Conservation (phyloP, 441 rosid species). For the Eutrema salsugineum region DNA sequence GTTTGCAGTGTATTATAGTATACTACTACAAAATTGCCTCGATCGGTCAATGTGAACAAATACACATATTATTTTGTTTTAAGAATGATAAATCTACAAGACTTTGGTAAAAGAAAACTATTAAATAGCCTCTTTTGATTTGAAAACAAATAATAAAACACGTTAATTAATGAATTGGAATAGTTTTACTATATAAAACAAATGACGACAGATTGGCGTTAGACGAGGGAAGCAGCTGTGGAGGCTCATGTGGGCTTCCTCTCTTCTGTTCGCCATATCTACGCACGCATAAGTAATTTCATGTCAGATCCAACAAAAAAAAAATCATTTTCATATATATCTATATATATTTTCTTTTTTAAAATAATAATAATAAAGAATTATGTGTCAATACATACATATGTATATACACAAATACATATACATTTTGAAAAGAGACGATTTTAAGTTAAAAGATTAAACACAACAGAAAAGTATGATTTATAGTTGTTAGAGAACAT, state of each 20-base stretch:
- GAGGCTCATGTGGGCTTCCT: constrained; percentile 43
- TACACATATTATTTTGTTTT: background rate
- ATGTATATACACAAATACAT: too few species aligned
- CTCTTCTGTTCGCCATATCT: constrained; percentile 26
- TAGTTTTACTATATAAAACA: background rate
- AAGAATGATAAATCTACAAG: background rate
- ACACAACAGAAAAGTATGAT: too few species aligned
- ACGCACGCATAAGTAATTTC: constrained; percentile 9
- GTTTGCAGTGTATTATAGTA: background rate
- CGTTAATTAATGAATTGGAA: background rate
- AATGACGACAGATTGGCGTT: constrained; percentile 46
- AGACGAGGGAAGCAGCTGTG: constrained; percentile 40
- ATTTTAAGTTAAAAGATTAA: background rate
- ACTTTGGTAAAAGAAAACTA: too few species aligned
- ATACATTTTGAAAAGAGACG: background rate
- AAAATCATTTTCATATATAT: too few species aligned
- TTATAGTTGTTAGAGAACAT: too few species aligned
- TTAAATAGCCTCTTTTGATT: background rate
- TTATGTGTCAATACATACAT: too few species aligned
- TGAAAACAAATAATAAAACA: background rate
- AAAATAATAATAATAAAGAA: too few species aligned
- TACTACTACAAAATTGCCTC: background rate
- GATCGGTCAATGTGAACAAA: constrained; percentile 20
- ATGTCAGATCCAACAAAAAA: background rate
- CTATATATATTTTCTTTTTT: too few species aligned